These are phyloP conservation scores for Millerozyma acaciae DNA, from an alignment of 805 yeast genomes.

Conservation along the genomic window DNA sequence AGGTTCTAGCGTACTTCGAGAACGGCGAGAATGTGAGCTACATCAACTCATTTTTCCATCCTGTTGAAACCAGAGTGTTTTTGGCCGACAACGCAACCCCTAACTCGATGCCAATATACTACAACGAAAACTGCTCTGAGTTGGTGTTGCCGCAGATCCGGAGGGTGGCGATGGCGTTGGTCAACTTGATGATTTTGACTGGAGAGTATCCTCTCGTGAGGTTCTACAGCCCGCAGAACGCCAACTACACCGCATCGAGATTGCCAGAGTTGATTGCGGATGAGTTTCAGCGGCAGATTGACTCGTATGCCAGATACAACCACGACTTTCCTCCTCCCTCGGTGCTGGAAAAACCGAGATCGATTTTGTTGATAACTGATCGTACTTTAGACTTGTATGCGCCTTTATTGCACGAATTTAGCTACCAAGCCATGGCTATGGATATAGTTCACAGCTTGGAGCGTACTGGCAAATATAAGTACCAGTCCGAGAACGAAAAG, in stretches of 20 bases:
- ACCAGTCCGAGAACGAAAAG: conserved; percentile 52
- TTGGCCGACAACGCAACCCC: conserved; percentile 51
- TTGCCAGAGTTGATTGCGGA: conserved; percentile 69
- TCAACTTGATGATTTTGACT: conserved; percentile 68
- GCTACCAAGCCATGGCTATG: conserved; percentile 88
- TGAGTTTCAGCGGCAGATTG: conserved; percentile 66
- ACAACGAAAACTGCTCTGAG: conserved; percentile 59
- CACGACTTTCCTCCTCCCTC: conserved; percentile 59
- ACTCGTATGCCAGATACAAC: conserved; percentile 68
- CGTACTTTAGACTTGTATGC: conserved; percentile 79
- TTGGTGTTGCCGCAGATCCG: conserved; percentile 57
- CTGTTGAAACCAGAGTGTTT: conserved; percentile 69
- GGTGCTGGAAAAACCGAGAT: conserved; percentile 54
- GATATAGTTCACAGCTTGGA: conserved; percentile 53
- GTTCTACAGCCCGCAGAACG: conserved; percentile 53
- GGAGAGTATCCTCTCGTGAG: conserved; percentile 89
- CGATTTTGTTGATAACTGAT: conserved; percentile 74
- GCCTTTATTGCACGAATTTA: conserved; percentile 84
- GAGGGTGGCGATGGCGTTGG: conserved; percentile 58
- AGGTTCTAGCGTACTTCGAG: conserved; percentile 27
- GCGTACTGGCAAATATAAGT: conserved; percentile 45
- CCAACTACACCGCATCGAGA: conserved; percentile 50
- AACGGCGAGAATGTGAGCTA: conserved; percentile 25
- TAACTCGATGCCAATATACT: conserved; percentile 69
- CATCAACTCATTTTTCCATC: conserved; percentile 43